Percentiles rank a stretch among this genome's conserved stretches.
Evolutionary conservation across 23 red algal species (phyloP).

Genomic region (Gracilaria domingensis): DNA sequence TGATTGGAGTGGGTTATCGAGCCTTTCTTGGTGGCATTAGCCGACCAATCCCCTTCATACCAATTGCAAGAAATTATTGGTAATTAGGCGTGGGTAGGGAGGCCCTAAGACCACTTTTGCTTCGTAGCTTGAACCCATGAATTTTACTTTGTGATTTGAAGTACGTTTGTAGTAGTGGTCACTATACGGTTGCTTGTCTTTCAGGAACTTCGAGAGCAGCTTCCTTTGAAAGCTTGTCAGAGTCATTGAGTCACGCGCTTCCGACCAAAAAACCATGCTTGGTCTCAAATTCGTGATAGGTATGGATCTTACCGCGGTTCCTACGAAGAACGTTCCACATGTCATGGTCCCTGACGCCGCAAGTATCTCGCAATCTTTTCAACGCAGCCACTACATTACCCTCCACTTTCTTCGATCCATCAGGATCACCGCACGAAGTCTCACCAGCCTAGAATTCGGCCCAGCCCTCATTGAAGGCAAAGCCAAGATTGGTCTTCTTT

Average conservation of each 20-base stretch:
- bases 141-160: too few species aligned
- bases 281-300: neutral
- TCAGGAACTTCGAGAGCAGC: too few species aligned
- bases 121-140: too few species aligned
- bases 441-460: conserved; percentile 37
- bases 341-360: conserved; percentile 11
- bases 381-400: conserved; percentile 32
- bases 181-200: too few species aligned
- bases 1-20: too few species aligned
- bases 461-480: conserved; percentile 49
- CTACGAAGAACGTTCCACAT: conserved; percentile 47
- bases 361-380: neutral
- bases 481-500: conserved; percentile 18
- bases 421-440: neutral
- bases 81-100: too few species aligned
- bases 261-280: neutral
- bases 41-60: too few species aligned
- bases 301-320: conserved; percentile 15
- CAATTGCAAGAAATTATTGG: too few species aligned
- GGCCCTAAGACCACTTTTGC: too few species aligned
- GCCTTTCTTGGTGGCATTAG: too few species aligned
- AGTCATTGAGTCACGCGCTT: neutral
- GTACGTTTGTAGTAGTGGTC: too few species aligned
- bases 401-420: conserved; percentile 23
- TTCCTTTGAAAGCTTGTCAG: too few species aligned